phyloP scores from a whole-genome alignment of 106 monocot genomes.

The Allium fistulosum region DNA sequence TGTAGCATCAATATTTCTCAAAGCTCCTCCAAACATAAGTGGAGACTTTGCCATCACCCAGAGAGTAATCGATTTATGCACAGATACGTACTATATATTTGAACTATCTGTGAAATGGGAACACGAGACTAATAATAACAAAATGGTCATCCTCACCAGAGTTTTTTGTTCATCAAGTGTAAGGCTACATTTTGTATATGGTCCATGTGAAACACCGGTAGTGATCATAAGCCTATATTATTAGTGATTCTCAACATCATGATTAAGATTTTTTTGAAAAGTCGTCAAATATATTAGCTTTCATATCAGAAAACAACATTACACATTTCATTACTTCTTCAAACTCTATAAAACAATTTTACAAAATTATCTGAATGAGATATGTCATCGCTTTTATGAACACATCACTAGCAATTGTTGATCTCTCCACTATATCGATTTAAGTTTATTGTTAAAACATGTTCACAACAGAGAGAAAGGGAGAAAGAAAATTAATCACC shows the following conservation, averaged over 20 bases:
- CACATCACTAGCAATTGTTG: too few relatives aligned
- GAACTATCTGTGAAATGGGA: too few relatives aligned
- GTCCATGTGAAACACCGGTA: slow-evolving; percentile 62
- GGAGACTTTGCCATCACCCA: slow-evolving; percentile 97
- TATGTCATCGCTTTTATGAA: too few relatives aligned
- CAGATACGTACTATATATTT: neutral
- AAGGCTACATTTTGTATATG: slow-evolving; percentile 66
- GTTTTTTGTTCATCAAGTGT: slow-evolving; percentile 81
- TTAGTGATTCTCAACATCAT: neutral
- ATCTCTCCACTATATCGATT: too few relatives aligned
- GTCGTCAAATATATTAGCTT: too few relatives aligned
- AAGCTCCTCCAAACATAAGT: slow-evolving; percentile 94
- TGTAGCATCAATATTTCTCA: slow-evolving; percentile 46
- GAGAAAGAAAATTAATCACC: slow-evolving; percentile 20
- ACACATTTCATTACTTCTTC: neutral
- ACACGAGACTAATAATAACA: too few relatives aligned
- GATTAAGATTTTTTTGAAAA: too few relatives aligned
- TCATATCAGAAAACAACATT: neutral
- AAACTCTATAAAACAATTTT: neutral
- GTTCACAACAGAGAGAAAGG: too few relatives aligned
- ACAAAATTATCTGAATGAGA: neutral
- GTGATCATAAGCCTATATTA: neutral
- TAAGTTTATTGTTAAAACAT: too few relatives aligned
- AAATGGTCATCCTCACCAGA: slow-evolving; percentile 38
- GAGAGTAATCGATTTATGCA: slow-evolving; percentile 60